Conservation (phyloP, 78 protist genomes). For the Tieghemostelium lacteum region DNA sequence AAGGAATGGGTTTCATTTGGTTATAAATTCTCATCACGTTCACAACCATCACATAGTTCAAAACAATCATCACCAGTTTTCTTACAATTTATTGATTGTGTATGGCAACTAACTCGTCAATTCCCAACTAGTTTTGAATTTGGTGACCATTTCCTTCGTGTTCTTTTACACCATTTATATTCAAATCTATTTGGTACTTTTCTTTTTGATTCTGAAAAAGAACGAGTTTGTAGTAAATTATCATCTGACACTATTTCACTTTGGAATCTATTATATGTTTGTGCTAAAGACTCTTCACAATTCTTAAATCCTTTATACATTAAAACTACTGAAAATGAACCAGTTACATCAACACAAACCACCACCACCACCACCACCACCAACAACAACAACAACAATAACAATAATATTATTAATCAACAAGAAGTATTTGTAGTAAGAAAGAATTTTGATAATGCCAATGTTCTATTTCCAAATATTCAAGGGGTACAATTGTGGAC, state of each 20-base stretch:
- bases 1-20: conserved; percentile 91
- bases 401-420: too few relatives aligned
- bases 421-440: neutral
- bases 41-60: neutral
- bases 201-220: conserved; percentile 60
- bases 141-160: conserved; percentile 58
- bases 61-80: conserved; percentile 93
- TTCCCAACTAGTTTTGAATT: conserved; percentile 91
- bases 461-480: conserved; percentile 54
- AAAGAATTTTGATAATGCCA: conserved; percentile 44
- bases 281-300: neutral
- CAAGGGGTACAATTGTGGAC: conserved; percentile 74
- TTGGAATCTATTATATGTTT: conserved; percentile 23
- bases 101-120: conserved; percentile 88
- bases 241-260: conserved; percentile 32
- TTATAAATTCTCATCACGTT: conserved; percentile 87
- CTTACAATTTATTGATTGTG: conserved; percentile 95
- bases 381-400: too few relatives aligned
- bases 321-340: conserved; percentile 2
- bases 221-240: neutral
- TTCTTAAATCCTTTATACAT: conserved; percentile 39
- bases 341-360: neutral
- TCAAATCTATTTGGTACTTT: conserved; percentile 75
- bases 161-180: conserved; percentile 39
- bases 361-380: neutral